These are phyloP conservation scores for Monoraphidium neglectum DNA, from an alignment of 139 green algal species.

Conservation along the genomic window DNA sequence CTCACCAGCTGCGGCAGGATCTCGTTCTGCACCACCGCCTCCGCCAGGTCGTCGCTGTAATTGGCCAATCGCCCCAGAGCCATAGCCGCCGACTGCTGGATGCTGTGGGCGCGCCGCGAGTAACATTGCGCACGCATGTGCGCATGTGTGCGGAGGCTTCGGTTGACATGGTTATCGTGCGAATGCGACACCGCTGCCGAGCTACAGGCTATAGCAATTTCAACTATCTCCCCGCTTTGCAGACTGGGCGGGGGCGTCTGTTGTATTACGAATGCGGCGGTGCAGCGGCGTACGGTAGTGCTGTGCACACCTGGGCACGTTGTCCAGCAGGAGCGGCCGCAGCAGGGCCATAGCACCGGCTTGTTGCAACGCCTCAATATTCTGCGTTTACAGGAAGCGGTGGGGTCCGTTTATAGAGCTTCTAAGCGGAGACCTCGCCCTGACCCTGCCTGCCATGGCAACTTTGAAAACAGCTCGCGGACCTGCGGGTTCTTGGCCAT, in stretches of 20 bases:
- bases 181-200: too few relatives aligned
- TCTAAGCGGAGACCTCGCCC: background rate
- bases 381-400: slow-evolving; percentile 48
- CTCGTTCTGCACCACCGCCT: slow-evolving; percentile 86
- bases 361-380: slow-evolving; percentile 84
- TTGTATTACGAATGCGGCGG: too few relatives aligned
- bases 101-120: slow-evolving; percentile 51
- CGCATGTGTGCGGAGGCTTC: too few relatives aligned
- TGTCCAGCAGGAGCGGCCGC: slow-evolving; percentile 82
- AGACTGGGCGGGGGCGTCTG: too few relatives aligned
- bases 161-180: too few relatives aligned
- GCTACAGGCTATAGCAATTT: background rate
- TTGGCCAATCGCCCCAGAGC: slow-evolving; percentile 81
- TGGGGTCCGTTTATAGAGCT: background rate
- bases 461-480: background rate
- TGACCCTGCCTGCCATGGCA: background rate
- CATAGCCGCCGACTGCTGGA: slow-evolving; percentile 87
- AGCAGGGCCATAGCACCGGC: slow-evolving; percentile 84
- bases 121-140: background rate
- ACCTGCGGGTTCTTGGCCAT: slow-evolving; percentile 82
- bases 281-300: too few relatives aligned
- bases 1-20: slow-evolving; percentile 82
- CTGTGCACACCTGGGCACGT: slow-evolving; percentile 71
- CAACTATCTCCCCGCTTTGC: too few relatives aligned
- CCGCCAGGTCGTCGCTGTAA: slow-evolving; percentile 84